phyloP scores from a whole-genome alignment of 2,329 filamentous ascomycete species.

The Leptographium radiaticola region DNA sequence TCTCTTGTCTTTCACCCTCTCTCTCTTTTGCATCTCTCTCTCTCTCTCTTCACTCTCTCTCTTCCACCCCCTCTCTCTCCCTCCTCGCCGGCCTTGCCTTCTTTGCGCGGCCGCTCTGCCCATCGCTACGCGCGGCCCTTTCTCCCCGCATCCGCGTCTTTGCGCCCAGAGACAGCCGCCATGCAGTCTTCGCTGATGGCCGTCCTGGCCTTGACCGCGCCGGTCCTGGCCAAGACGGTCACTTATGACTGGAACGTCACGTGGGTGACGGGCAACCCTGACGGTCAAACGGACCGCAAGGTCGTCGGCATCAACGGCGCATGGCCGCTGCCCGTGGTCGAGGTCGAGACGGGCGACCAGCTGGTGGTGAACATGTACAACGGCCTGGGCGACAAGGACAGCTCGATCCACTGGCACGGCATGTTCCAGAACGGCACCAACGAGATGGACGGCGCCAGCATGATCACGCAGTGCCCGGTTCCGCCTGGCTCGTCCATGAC shows the following conservation, averaged over 20 bases:
- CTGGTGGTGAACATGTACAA: conserved; percentile 47
- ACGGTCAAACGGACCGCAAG: conserved; percentile 50
- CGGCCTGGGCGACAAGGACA: conserved; percentile 46
- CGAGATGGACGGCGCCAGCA: conserved; percentile 57
- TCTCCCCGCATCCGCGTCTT: too few relatives aligned
- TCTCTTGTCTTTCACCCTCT: not conserved
- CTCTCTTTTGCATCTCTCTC: not conserved
- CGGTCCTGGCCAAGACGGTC: conserved; percentile 27
- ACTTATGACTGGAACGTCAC: conserved; percentile 54
- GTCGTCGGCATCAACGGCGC: conserved; percentile 64
- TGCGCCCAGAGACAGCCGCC: not conserved
- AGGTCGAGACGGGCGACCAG: conserved; percentile 48
- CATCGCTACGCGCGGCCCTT: not conserved
- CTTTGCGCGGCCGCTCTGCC: not conserved
- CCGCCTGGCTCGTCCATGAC: conserved; percentile 48
- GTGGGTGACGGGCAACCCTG: conserved; percentile 62
- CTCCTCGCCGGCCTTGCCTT: not conserved
- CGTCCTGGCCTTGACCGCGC: conserved; percentile 8
- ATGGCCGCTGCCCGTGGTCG: conserved; percentile 60
- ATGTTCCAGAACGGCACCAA: conserved; percentile 54
- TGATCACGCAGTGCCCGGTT: conserved; percentile 55
- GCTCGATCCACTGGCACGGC: conserved; percentile 58
- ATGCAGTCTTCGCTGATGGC: conserved; percentile 4
- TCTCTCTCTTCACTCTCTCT: not conserved
- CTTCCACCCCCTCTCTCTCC: not conserved